Conservation (phyloP, 2,329 filamentous ascomycete genomes). For the Hymenoscyphus repandus region DNA sequence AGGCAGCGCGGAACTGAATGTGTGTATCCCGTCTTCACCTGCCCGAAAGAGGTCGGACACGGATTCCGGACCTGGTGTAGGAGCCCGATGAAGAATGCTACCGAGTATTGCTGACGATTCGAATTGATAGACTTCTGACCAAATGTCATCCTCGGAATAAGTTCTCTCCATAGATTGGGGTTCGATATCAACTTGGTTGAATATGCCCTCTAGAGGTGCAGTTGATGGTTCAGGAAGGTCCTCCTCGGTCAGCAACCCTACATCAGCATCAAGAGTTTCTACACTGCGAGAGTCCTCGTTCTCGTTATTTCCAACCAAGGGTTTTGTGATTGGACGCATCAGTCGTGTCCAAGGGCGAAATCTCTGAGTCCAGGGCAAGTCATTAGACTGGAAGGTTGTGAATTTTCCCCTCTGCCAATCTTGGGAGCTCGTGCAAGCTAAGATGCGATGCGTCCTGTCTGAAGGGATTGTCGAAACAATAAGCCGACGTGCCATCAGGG, state of each 20-base stretch:
- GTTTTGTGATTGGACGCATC: too few species aligned
- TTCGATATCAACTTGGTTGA: background rate
- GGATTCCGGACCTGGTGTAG: background rate
- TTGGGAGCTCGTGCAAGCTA: too few species aligned
- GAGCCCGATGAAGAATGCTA: slow-evolving; percentile 17
- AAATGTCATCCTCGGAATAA: background rate
- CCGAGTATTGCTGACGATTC: slow-evolving; percentile 24
- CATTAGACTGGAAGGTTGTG: too few species aligned
- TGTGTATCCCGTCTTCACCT: slow-evolving; percentile 3
- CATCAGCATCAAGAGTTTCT: too few species aligned
- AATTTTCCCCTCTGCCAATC: too few species aligned
- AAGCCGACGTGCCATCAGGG: background rate
- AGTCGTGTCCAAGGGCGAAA: too few species aligned
- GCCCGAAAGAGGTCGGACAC: background rate
- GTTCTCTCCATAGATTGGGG: background rate
- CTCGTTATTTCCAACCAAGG: too few species aligned
- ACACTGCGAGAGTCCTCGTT: too few species aligned
- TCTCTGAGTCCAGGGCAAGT: too few species aligned
- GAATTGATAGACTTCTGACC: slow-evolving; percentile 14
- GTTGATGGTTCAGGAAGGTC: too few species aligned
- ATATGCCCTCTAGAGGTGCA: too few species aligned
- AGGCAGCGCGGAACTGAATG: slow-evolving; percentile 23
- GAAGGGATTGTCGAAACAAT: background rate
- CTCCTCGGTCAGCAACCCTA: too few species aligned
- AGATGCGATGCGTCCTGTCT: background rate